Evolutionary conservation across 768 basidiomycete species (phyloP).

Genomic region (Harrya chromipes): DNA sequence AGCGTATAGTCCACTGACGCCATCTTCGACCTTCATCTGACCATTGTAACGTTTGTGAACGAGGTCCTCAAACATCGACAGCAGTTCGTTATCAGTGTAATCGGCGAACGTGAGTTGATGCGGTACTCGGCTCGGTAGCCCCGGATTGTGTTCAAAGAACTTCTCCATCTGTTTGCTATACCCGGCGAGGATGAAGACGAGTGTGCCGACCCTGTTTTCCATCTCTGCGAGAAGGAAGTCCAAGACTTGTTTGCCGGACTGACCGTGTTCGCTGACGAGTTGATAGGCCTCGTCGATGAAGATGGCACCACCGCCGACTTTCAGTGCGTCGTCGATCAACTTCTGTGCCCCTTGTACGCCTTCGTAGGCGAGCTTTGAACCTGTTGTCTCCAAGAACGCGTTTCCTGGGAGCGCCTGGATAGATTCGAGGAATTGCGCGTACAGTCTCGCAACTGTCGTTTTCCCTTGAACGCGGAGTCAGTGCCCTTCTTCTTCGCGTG

Average conservation of each 20-base stretch:
- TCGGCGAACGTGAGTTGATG: constrained; percentile 58
- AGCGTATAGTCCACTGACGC: constrained; percentile 50
- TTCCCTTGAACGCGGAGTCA: constrained; percentile 43
- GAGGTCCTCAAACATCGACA: constrained; percentile 49
- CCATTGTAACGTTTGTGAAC: constrained; percentile 46
- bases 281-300: constrained; percentile 80
- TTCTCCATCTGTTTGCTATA: constrained; percentile 74
- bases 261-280: constrained; percentile 47
- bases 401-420: constrained; percentile 51
- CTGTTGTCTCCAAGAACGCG: constrained; percentile 61
- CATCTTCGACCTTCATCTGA: constrained; percentile 55
- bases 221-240: constrained; percentile 74
- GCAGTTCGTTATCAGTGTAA: constrained; percentile 56
- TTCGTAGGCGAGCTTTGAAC: constrained; percentile 55
- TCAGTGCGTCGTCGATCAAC: constrained; percentile 46
- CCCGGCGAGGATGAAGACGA: constrained; percentile 72
- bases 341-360: constrained; percentile 54
- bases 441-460: constrained; percentile 66
- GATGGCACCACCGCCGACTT: constrained; percentile 60
- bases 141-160: constrained; percentile 77
- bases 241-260: constrained; percentile 54
- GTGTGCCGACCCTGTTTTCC: constrained; percentile 63
- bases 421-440: constrained; percentile 61
- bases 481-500: not conserved
- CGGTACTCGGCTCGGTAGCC: constrained; percentile 64